Evolutionary conservation across 2,329 filamentous ascomycete genomes (phyloP).

Genomic region (Aaosphaeria arxii): DNA sequence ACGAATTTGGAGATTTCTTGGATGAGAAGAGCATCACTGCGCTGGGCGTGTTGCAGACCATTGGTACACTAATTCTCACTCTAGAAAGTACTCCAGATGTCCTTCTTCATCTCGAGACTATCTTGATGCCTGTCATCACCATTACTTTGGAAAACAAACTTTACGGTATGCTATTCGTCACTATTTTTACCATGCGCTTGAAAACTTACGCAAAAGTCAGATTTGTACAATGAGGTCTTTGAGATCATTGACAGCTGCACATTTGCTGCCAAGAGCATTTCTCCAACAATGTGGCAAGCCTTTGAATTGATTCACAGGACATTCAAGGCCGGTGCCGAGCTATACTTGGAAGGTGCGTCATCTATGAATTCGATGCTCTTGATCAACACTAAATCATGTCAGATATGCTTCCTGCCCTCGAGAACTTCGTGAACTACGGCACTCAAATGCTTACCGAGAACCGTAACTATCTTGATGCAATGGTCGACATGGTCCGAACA

Average conservation of each 20-base stretch:
- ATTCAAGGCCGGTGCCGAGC: conserved; percentile 94
- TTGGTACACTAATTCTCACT: conserved; percentile 93
- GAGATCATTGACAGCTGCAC: conserved; percentile 99
- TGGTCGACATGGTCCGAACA: conserved; percentile 90
- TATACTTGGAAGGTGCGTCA: conserved; percentile 73
- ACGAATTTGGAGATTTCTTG: conserved; percentile 82
- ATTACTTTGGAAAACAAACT: conserved; percentile 97
- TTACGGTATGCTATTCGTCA: conserved; percentile 59
- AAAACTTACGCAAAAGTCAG: conserved; percentile 36
- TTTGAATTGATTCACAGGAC: conserved; percentile 96
- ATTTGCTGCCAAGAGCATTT: conserved; percentile 94
- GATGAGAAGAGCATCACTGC: conserved; percentile 99
- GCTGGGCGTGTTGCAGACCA: conserved; percentile 92
- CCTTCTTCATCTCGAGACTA: conserved; percentile 87
- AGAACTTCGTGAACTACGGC: conserved; percentile 97
- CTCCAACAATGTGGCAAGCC: conserved; percentile 95
- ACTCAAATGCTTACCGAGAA: conserved; percentile 76
- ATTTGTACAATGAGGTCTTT: conserved; percentile 97
- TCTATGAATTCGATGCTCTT: neutral
- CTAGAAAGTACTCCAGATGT: conserved; percentile 97
- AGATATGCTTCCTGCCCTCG: conserved; percentile 95
- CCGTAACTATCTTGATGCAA: conserved; percentile 79
- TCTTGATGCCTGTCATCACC: conserved; percentile 94
- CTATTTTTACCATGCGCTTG: neutral
- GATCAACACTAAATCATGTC: conserved; percentile 10